Evolutionary conservation across 306 rosid species (phyloP), one percentile per base, ranked within the genome.

Genomic region (Luffa acutangula): DNA sequence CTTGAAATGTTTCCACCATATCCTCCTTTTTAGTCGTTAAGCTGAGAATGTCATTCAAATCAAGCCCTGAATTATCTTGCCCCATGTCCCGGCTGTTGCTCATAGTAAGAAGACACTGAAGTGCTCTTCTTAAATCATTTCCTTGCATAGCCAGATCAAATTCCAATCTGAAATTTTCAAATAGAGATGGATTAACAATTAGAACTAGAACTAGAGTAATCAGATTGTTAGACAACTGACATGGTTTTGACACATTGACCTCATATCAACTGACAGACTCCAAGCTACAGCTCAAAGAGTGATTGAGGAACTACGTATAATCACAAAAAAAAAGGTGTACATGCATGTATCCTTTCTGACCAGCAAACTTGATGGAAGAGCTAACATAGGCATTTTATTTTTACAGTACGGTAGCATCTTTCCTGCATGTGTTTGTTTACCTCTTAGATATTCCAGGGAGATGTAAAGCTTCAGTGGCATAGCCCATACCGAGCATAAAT

Each of bases 91-190:
- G 85, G 87, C 99, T 95, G 85, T 95, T 95, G 89, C 99, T 95
- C 99, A 95, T 95, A 82, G 97, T 95, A 80, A 95, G 93, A 82
- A 95, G 98, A 84, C 98, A 93, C 86, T 95, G 98, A 54, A 95
- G 98, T 81, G 99, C 99, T 89, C 99, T 90, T 88, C 89, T 95
- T 88, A 95, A 84, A 90, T 95, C 97, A 80, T 85, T 91, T 85
- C 99, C 93, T 85, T 91, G 94, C 97, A 95, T 89, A 76, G 99
- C 97, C 87, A 95, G 89, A 90, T 95, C 99, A 87, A 93, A 95
- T 86, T 95, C 99, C 88, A 95, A 87, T 87, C 99, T 79, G 77
- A 71, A 51, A 36, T 2, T 39, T 69, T 57, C 15, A 63, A 58
- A 62, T 11, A 48, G 60, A 78, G 56, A 78, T 48, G 57, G 17